Base-by-base conservation (phyloP, 2,329 filamentous ascomycete species). In the Fusarium pseudonygamai region DNA sequence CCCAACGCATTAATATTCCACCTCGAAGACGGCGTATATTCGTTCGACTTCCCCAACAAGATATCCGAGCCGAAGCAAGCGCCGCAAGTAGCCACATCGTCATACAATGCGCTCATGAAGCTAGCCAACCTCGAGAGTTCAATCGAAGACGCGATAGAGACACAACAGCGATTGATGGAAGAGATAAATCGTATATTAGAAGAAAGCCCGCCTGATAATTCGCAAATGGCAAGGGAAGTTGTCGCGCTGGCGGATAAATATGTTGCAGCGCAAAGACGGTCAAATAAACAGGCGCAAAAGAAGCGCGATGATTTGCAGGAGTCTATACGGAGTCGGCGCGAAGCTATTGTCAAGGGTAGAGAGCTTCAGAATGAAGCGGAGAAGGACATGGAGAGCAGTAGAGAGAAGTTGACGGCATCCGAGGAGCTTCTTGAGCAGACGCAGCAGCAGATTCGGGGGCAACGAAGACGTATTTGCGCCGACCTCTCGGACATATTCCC, bases 41-140 rank as follows among this genome's bases (percentile, higher is more conserved):
- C 93, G 20, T 90, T 93, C 79, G 92, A 95, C 75, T 85, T 95
- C 26, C 88, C 90, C 1, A 82, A 80, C 52, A 83, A 82, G 64
- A 80, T 82, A 22, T 79, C 84, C n/a, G 83, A 86, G 7, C 87
- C 89, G 2, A 90, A 88, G 71, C 84, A 88, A 30, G 86, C 87
- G 11, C 81, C 86, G 3, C 75, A 84, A 6, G 80, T 88, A 1
- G 84, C 88, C 0, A 95, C 93, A 0, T 95, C 94, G 0, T 95
- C 95, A 0, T 98, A 97, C 80, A 95, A 94, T 78, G 90, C 93
- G 5, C 85, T 98, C 26, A 96, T 98, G 91, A 92, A 93, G 68
- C 86, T 98, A 16, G 92, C 93, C 11, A 97, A 95, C 65, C 87
- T 98, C 22, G 94, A 97, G 71, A 93, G 93, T 79, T 97, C 95